These are phyloP conservation scores for Datisca glomerata DNA, from an alignment of 306 rosid genomes.

Conservation along the genomic window DNA sequence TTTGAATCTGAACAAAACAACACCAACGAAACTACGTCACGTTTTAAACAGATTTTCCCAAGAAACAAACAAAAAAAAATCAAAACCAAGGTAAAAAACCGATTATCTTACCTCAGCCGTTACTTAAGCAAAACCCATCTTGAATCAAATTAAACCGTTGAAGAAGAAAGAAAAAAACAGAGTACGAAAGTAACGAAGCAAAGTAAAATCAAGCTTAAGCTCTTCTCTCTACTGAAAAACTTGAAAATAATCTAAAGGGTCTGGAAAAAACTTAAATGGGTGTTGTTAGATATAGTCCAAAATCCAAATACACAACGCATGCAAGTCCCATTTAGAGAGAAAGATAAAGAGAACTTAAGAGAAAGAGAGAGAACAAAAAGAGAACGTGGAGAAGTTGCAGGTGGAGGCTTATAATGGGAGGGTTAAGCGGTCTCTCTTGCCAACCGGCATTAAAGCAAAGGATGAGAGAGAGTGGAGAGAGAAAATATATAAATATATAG, in stretches of 20 bases:
- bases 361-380: neutral
- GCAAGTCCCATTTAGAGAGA: slow-evolving; percentile 26
- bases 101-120: slow-evolving; percentile 3
- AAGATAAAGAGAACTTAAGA: neutral
- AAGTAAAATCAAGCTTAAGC: neutral
- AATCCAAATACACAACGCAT: slow-evolving; percentile 23
- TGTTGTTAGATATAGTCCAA: neutral
- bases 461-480: slow-evolving; percentile 1
- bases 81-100: neutral
- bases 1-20: slow-evolving; percentile 1
- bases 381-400: slow-evolving; percentile 1
- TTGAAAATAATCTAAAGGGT: neutral
- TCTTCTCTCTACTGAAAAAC: neutral
- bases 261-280: no score
- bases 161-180: neutral
- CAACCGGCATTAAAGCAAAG: slow-evolving; percentile 44
- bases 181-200: slow-evolving; percentile 19
- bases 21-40: neutral
- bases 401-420: slow-evolving; percentile 26
- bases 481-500: slow-evolving; percentile 1
- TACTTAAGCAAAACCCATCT: slow-evolving; percentile 6
- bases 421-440: slow-evolving; percentile 27
- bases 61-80: slow-evolving; percentile 19
- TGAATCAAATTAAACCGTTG: no score
- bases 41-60: slow-evolving; percentile 4